Conservation (phyloP, 495 filamentous ascomycete genomes). For the Penicillium fimorum region DNA sequence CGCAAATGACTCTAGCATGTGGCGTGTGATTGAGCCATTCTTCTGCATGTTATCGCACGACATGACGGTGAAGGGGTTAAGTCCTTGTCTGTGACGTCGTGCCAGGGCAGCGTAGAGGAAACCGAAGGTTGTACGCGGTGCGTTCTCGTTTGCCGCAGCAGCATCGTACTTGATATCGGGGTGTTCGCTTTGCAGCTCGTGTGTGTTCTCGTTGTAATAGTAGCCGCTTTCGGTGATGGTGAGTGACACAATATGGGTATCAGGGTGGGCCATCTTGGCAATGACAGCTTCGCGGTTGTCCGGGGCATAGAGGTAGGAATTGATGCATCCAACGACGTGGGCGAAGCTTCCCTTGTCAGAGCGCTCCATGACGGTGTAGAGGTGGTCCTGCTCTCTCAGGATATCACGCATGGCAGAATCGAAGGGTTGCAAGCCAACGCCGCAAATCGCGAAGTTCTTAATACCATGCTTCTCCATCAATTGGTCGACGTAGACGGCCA, state of each 20-base stretch:
- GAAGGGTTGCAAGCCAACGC: constrained; percentile 48
- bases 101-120: constrained; percentile 49
- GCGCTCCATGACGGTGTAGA: constrained; percentile 50
- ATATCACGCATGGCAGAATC: constrained; percentile 47
- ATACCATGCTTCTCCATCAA: constrained; percentile 47
- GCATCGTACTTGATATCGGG: constrained; percentile 49
- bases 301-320: constrained; percentile 48
- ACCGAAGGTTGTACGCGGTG: constrained; percentile 46
- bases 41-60: constrained; percentile 55
- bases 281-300: constrained; percentile 48
- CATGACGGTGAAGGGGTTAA: constrained; percentile 50
- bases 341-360: constrained; percentile 45
- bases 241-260: constrained; percentile 51
- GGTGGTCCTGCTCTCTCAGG: constrained; percentile 42
- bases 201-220: constrained; percentile 53
- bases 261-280: constrained; percentile 50
- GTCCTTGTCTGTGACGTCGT: constrained; percentile 38
- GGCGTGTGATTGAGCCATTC: constrained; percentile 49
- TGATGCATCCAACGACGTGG: constrained; percentile 48
- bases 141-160: constrained; percentile 38
- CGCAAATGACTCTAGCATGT: constrained; percentile 50
- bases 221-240: constrained; percentile 54
- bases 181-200: constrained; percentile 45
- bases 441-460: constrained; percentile 46
- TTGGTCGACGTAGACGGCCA: constrained; percentile 48